phyloP scores from a whole-genome alignment of 768 basidiomycete genomes.

The Kwoniella shandongensis region DNA sequence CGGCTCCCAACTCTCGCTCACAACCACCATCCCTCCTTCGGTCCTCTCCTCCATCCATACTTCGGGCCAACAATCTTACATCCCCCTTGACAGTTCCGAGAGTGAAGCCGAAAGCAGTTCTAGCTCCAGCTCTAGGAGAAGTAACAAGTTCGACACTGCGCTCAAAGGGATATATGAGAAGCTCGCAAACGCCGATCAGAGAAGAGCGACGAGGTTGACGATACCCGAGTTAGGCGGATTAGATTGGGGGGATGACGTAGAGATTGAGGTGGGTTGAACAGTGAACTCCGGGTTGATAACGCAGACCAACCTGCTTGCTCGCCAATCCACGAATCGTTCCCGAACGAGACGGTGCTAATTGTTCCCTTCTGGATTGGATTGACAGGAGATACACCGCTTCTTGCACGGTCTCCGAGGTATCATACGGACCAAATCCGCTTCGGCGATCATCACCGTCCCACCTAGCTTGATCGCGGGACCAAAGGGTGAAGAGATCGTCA shows the following conservation, averaged over 20 bases:
- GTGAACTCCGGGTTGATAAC: not conserved
- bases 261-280: conserved; percentile 31
- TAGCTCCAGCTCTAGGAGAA: conserved; percentile 1
- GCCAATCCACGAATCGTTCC: no score
- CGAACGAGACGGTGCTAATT: no score
- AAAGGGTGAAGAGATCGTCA: conserved; percentile 65
- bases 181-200: conserved; percentile 14
- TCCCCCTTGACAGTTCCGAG: conserved; percentile 14
- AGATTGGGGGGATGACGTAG: conserved; percentile 44
- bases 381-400: conserved; percentile 64
- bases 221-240: conserved; percentile 52
- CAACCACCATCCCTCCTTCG: conserved; percentile 36
- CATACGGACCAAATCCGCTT: conserved; percentile 53
- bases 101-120: not conserved
- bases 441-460: conserved; percentile 69
- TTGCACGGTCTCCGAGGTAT: conserved; percentile 66
- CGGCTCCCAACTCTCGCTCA: conserved; percentile 29
- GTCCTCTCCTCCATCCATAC: conserved; percentile 25
- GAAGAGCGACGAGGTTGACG: conserved; percentile 43
- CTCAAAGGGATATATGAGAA: conserved; percentile 13
- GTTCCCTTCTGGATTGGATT: no score
- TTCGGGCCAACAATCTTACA: conserved; percentile 24
- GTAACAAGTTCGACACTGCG: conserved; percentile 4
- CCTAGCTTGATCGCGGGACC: conserved; percentile 59
- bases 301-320: not conserved